A percentile compares a stretch with the other conserved stretches of the same genome.
Conservation (phyloP, 306 rosid genomes). For the Oemleria cerasiformis region DNA sequence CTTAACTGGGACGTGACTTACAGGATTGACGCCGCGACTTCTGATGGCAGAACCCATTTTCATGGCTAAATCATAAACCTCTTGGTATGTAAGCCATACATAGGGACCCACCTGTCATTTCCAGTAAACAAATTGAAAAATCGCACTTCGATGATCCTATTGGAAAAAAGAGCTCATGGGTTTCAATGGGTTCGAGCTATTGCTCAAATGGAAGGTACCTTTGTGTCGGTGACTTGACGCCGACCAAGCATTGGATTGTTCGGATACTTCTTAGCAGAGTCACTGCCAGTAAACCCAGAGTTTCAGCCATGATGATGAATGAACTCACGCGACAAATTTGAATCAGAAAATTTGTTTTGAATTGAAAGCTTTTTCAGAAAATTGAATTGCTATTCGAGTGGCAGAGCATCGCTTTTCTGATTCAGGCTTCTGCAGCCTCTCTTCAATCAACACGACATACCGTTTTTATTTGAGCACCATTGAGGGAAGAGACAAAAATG, state of each 20-base stretch:
- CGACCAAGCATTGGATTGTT: slow-evolving; percentile 64
- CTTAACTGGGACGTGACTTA: slow-evolving; percentile 29
- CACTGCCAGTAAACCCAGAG: slow-evolving; percentile 41
- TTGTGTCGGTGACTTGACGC: slow-evolving; percentile 55
- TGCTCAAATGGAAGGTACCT: slow-evolving; percentile 39
- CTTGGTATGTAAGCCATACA: slow-evolving; percentile 56
- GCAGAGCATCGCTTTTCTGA: neutral
- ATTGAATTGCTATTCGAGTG: neutral
- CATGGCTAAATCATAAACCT: slow-evolving; percentile 55
- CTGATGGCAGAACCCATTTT: slow-evolving; percentile 68
- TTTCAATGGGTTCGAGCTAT: neutral
- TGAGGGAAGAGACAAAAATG: too few species aligned
- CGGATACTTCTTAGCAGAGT: slow-evolving; percentile 70
- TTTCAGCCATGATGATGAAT: slow-evolving; percentile 14
- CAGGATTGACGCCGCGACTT: slow-evolving; percentile 65
- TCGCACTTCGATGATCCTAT: neutral
- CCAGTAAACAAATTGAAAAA: neutral
- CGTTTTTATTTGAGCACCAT: too few species aligned
- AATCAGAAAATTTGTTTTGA: neutral
- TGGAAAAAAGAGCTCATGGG: slow-evolving; percentile 2
- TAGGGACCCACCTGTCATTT: slow-evolving; percentile 46
- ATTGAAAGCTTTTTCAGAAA: neutral
- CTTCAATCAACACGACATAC: neutral
- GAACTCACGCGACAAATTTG: slow-evolving; percentile 5
- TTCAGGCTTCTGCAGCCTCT: neutral